Base-by-base conservation (phyloP, 2,329 filamentous ascomycete genomes). In the Cytospora piceicola region DNA sequence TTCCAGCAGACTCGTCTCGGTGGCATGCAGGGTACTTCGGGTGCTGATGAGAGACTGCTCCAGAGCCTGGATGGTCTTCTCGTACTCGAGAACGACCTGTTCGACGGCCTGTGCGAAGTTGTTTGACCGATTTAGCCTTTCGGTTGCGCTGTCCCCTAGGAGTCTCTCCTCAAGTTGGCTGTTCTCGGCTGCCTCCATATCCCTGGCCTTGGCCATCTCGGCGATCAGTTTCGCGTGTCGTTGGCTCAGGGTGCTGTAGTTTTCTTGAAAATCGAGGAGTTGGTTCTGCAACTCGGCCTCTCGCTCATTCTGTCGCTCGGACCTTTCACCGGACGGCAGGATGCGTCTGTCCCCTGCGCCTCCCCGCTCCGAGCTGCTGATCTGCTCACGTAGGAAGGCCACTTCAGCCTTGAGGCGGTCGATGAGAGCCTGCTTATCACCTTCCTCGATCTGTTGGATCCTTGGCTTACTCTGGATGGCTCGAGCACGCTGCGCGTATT, bases 391-490 rank as follows among this genome's bases (percentile, higher is more conserved):
- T 68, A 99, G 81, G 76, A 98, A 98, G 46, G 92, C 88, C 57
- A 99, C 92, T 75, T 99, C 95, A 6, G 94, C 93, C 74, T 96
- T 94, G 58, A 99, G 85, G 51, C 95, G 88, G 63, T 98, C 95
- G 69, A 99, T 97, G 46, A 96, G 83, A 39, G 92, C 93, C 76
- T 96, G 92, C 77, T 97, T 97, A 79, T 99, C 95, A 63, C 90
- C 88, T 69, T 98, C 94, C 72, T 98, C 94, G 20, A 92, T 82
- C 74, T 97, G 92, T 77, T 99, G 95, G 68, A 99, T 98, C 67
- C 93, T 90, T 9, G 95, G 96, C 77, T 97, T 98, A 79, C 92
- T 97, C 81, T 99, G 95, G 67, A 99, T 99, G 1, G 94, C 93
- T 70, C 95, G 90, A 69, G 95, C 96, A 70, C 95, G 88, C 79